phyloP scores from a whole-genome alignment of 2,329 filamentous ascomycete genomes.

The Paecilomyces niveus region DNA sequence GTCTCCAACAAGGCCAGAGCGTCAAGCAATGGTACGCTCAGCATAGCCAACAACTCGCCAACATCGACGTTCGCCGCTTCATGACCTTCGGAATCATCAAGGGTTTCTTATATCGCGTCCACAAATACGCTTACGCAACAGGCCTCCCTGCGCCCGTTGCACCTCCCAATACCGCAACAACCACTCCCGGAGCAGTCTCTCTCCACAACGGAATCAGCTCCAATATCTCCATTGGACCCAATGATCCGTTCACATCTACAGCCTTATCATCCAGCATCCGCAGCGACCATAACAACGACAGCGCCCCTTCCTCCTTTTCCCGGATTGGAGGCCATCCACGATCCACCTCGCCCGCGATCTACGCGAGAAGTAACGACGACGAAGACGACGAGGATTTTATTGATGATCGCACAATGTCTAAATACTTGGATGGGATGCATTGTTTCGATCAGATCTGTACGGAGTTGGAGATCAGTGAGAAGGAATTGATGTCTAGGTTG shows the following conservation, averaged over 20 bases:
- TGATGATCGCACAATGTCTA: slow-evolving; percentile 30
- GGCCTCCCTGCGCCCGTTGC: slow-evolving; percentile 20
- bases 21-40: slow-evolving; percentile 79
- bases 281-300: slow-evolving; percentile 1
- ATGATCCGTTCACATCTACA: not conserved
- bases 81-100: slow-evolving; percentile 97
- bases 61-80: slow-evolving; percentile 81
- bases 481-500: slow-evolving; percentile 35
- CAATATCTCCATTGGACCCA: not conserved
- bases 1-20: slow-evolving; percentile 74
- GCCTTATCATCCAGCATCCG: not conserved
- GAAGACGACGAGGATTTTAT: slow-evolving; percentile 26
- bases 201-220: slow-evolving; percentile 2
- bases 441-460: slow-evolving; percentile 47
- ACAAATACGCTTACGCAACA: slow-evolving; percentile 70
- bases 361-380: slow-evolving; percentile 10
- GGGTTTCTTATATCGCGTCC: slow-evolving; percentile 83
- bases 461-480: slow-evolving; percentile 42
- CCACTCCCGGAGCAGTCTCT: slow-evolving; percentile 4
- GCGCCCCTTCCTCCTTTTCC: not conserved
- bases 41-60: slow-evolving; percentile 63
- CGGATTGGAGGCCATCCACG: not conserved
- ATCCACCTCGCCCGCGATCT: not conserved
- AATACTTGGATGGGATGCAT: slow-evolving; percentile 42
- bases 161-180: slow-evolving; percentile 11